A percentile compares a stretch with the other conserved stretches of the same genome.
Evolutionary conservation across 352 stramenopile genomes (phyloP).

Genomic region (Globisporangium carolinianum): DNA sequence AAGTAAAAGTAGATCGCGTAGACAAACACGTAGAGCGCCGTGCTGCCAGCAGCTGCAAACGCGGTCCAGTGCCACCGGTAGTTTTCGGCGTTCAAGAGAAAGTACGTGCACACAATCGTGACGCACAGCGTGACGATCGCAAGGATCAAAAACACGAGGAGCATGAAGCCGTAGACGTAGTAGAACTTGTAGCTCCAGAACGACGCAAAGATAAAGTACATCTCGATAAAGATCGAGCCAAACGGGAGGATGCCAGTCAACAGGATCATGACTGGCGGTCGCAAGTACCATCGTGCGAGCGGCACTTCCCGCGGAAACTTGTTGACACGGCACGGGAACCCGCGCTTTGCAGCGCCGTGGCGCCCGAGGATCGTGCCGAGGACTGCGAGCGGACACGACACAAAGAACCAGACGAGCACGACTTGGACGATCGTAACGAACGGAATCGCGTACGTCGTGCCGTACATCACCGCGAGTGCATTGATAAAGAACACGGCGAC

Average conservation of each 20-base stretch:
- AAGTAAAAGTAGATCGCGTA: slow-evolving; percentile 99
- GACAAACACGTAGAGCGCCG: slow-evolving; percentile 96
- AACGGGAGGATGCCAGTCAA: slow-evolving; percentile 97
- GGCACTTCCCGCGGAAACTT: slow-evolving; percentile 92
- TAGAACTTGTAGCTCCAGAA: slow-evolving; percentile 99
- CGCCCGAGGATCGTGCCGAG: slow-evolving; percentile 96
- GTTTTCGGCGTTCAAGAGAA: slow-evolving; percentile 98
- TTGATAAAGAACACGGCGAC: slow-evolving; percentile 88
- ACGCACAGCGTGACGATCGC: slow-evolving; percentile 97
- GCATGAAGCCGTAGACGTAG: slow-evolving; percentile 99
- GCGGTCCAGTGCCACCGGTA: slow-evolving; percentile 99
- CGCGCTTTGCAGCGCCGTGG: slow-evolving; percentile 85
- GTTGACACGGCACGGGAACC: slow-evolving; percentile 93
- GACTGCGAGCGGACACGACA: slow-evolving; percentile 94
- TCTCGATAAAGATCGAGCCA: slow-evolving; percentile 99
- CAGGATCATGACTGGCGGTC: slow-evolving; percentile 86
- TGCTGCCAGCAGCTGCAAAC: slow-evolving; percentile 92
- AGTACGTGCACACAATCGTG: slow-evolving; percentile 99
- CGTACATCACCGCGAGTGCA: slow-evolving; percentile 70
- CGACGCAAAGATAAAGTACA: slow-evolving; percentile 99
- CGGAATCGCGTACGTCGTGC: slow-evolving; percentile 81
- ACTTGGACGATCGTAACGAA: slow-evolving; percentile 87
- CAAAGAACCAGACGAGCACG: slow-evolving; percentile 96
- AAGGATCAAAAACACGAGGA: slow-evolving; percentile 97
- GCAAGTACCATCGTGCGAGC: slow-evolving; percentile 74